Conservation (phyloP, 257 asterid genomes). For the Capsicum pubescens region DNA sequence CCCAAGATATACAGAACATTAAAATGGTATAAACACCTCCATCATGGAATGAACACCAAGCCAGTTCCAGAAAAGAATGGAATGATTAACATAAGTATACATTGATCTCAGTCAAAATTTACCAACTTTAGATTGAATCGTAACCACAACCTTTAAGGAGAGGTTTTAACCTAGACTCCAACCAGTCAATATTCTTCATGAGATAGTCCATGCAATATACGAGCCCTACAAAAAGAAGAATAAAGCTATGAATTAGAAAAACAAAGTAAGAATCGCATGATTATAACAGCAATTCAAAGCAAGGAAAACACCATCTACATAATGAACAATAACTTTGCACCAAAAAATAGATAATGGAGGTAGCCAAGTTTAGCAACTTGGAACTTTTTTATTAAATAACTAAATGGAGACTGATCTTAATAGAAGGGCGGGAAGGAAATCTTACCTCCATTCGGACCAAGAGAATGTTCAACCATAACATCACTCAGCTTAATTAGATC, state of each 20-base stretch:
- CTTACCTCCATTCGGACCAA: constrained; percentile 98
- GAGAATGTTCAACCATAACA: constrained; percentile 93
- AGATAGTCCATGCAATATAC: constrained; percentile 96
- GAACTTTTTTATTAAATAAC: background rate
- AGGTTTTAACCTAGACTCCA: constrained; percentile 81
- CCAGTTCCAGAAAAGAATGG: background rate
- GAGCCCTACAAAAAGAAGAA: constrained; percentile 62
- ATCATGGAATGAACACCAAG: background rate
- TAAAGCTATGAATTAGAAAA: constrained; percentile 12
- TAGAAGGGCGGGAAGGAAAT: constrained; percentile 19
- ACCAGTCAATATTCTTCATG: constrained; percentile 95
- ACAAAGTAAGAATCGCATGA: background rate
- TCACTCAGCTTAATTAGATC: constrained; percentile 86
- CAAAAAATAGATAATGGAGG: constrained; percentile 23
- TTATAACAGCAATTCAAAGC: constrained; percentile 2
- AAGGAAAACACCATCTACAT: background rate
- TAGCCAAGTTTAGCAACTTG: constrained; percentile 13
- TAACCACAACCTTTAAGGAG: constrained; percentile 71
- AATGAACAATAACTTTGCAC: constrained; percentile 13
- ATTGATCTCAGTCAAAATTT: constrained; percentile 24
- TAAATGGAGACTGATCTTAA: background rate
- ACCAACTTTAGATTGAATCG: constrained; percentile 26
- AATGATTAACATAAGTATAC: constrained; percentile 2
- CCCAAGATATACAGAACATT: background rate
- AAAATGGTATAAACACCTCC: constrained; percentile 11